Percentiles rank a stretch among this genome's conserved stretches.
phyloP scores from a whole-genome alignment of 2,329 filamentous ascomycete species.

The Calonectria crousiana region DNA sequence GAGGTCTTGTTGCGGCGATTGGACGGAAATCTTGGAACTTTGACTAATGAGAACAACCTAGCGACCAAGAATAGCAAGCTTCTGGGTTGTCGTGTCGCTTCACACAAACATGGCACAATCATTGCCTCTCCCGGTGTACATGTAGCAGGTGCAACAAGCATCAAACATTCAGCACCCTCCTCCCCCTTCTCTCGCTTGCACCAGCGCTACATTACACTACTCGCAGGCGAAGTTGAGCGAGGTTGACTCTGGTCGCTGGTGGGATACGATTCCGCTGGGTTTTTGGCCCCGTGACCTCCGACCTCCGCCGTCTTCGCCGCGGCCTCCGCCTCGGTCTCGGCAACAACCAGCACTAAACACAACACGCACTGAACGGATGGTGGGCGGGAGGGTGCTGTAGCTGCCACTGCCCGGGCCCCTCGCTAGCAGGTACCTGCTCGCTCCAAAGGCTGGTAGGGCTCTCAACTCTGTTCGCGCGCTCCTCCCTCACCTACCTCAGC shows the following conservation, averaged over 20 bases:
- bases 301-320: constrained; percentile 14
- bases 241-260: neutral
- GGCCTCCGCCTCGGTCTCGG: constrained; percentile 19
- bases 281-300: constrained; percentile 21
- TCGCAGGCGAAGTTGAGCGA: neutral
- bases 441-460: neutral
- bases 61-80: constrained; percentile 15
- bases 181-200: constrained; percentile 1
- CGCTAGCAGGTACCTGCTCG: neutral
- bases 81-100: constrained; percentile 12
- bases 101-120: constrained; percentile 2
- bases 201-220: neutral
- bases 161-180: neutral
- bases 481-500: neutral
- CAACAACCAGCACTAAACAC: neutral
- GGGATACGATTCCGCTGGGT: neutral
- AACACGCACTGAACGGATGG: neutral
- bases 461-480: neutral
- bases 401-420: neutral
- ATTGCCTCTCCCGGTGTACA: neutral
- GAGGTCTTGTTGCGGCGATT: constrained; percentile 39
- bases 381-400: constrained; percentile 2
- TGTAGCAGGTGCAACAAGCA: constrained; percentile 4
- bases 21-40: constrained; percentile 45
- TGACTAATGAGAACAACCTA: constrained; percentile 54